phyloP scores from a whole-genome alignment of 345 rosid genomes.

The Murraya koenigii region DNA sequence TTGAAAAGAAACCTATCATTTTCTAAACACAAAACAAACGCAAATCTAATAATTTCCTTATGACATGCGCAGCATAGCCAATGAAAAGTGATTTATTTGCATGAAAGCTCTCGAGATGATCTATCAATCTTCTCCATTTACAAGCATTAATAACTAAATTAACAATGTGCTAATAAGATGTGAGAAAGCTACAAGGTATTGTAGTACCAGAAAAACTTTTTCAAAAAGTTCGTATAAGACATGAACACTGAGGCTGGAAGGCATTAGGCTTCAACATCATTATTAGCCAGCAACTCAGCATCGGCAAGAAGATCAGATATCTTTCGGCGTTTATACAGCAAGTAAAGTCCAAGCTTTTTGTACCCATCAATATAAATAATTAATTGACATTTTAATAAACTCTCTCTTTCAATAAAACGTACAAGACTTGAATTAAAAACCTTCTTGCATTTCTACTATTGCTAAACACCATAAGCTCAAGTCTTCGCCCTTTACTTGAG shows the following conservation, averaged over 20 bases:
- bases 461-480: neutral
- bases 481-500: neutral
- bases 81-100: constrained; percentile 26
- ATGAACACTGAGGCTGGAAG: constrained; percentile 25
- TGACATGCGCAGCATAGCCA: constrained; percentile 29
- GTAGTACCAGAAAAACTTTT: constrained; percentile 5
- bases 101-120: constrained; percentile 21
- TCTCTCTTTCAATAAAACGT: neutral
- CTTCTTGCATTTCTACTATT: constrained; percentile 3
- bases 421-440: neutral
- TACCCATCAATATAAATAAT: neutral
- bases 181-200: constrained; percentile 8
- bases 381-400: constrained; percentile 12
- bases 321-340: constrained; percentile 21
- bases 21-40: constrained; percentile 17
- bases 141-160: neutral
- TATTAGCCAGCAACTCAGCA: constrained; percentile 20
- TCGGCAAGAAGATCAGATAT: neutral
- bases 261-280: constrained; percentile 23
- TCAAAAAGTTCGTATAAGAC: constrained; percentile 21
- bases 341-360: constrained; percentile 3
- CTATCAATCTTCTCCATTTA: constrained; percentile 6
- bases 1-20: constrained; percentile 27
- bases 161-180: neutral
- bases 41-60: constrained; percentile 21